phyloP scores from a whole-genome alignment of 1,284 basidiomycete genomes.

The Pseudozyma sp. region DNA sequence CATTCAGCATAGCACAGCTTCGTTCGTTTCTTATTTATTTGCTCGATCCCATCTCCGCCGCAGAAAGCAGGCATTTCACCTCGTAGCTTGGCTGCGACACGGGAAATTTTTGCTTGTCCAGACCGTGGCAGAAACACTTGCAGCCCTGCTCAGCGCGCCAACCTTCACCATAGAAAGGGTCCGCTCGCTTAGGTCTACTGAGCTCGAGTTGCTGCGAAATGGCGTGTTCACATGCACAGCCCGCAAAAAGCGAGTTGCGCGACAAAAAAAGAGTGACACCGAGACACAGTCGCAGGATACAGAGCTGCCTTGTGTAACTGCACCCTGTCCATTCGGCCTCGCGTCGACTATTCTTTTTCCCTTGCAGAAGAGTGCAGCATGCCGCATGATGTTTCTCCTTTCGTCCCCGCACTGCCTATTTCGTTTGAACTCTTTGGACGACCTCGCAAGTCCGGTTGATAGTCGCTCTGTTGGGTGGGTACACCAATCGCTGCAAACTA shows the following conservation, averaged over 20 bases:
- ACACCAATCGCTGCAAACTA: background rate
- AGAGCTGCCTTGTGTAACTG: background rate
- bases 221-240: slow-evolving; percentile 15
- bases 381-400: background rate
- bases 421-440: background rate
- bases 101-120: background rate
- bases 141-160: no score
- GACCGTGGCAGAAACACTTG: no score
- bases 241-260: background rate
- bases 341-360: slow-evolving; percentile 9
- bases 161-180: no score
- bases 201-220: background rate
- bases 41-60: background rate
- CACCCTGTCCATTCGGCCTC: background rate
- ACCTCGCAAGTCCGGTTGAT: no score
- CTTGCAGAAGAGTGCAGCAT: slow-evolving; percentile 12
- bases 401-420: background rate
- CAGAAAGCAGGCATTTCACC: background rate
- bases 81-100: slow-evolving; percentile 2
- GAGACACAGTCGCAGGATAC: slow-evolving; percentile 1
- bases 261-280: slow-evolving; percentile 9
- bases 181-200: slow-evolving; percentile 2
- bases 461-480: background rate
- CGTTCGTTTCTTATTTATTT: background rate
- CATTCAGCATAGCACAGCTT: slow-evolving; percentile 12